These are phyloP conservation scores for Nevesoporus exiguus DNA, from an alignment of 768 basidiomycete species.

Conservation along the genomic window DNA sequence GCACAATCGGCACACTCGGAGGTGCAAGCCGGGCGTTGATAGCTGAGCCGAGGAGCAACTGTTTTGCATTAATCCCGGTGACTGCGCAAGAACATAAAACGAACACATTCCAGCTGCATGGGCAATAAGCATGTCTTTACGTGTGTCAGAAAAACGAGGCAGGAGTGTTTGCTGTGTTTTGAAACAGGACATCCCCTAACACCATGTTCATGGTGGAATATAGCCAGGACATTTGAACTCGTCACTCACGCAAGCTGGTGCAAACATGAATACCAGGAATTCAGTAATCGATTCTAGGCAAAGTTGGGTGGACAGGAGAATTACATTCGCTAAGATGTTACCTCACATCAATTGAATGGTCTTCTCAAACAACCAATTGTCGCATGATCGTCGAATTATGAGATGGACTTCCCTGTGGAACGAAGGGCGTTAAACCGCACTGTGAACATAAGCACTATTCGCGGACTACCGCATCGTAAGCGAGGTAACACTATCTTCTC, in stretches of 20 bases:
- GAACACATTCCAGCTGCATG: background rate
- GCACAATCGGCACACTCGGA: background rate
- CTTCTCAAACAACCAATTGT: background rate
- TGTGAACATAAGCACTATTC: background rate
- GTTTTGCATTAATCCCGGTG: background rate
- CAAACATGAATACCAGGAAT: background rate
- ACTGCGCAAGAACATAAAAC: background rate
- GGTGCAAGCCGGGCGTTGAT: background rate
- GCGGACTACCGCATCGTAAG: background rate
- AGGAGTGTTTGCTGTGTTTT: background rate
- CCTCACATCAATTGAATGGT: background rate
- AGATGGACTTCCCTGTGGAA: background rate
- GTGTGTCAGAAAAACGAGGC: background rate
- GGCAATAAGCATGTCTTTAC: background rate
- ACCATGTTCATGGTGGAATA: background rate
- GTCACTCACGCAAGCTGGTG: background rate
- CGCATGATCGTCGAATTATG: background rate
- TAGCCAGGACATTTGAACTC: background rate
- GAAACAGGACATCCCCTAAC: background rate
- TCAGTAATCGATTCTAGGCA: background rate
- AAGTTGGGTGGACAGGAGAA: background rate
- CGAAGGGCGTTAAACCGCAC: background rate
- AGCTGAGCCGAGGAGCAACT: background rate
- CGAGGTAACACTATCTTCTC: background rate
- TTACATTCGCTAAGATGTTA: background rate